These are phyloP conservation scores for Cytospora piceae DNA, from an alignment of 2,329 filamentous ascomycete species.

Conservation along the genomic window DNA sequence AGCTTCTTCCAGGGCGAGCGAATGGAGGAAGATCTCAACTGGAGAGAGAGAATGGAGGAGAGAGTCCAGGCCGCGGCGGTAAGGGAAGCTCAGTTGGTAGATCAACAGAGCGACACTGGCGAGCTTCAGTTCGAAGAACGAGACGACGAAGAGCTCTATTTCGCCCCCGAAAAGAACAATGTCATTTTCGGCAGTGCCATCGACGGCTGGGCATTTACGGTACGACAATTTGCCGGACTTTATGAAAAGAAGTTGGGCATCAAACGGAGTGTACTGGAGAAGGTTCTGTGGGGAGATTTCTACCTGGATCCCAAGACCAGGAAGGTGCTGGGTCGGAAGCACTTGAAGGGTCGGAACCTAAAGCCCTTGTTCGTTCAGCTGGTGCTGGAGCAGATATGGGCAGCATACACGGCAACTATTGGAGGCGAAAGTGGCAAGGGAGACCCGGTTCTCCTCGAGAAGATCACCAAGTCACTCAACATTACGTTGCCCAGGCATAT, in stretches of 20 bases:
- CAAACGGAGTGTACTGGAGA: slow-evolving; percentile 84
- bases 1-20: slow-evolving; percentile 97
- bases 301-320: slow-evolving; percentile 98
- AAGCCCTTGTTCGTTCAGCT: slow-evolving; percentile 98
- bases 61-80: slow-evolving; percentile 72
- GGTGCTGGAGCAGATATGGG: slow-evolving; percentile 95
- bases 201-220: slow-evolving; percentile 98
- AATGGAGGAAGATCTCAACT: slow-evolving; percentile 97
- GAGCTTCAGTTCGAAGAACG: slow-evolving; percentile 80
- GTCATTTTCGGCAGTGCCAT: slow-evolving; percentile 98
- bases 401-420: slow-evolving; percentile 87
- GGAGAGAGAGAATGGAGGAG: slow-evolving; percentile 91
- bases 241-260: slow-evolving; percentile 98
- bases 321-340: slow-evolving; percentile 85
- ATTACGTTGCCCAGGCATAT: slow-evolving; percentile 85
- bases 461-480: slow-evolving; percentile 89
- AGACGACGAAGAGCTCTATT: slow-evolving; percentile 97
- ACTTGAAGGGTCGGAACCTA: slow-evolving; percentile 85
- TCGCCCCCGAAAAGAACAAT: slow-evolving; percentile 97
- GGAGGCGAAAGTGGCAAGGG: slow-evolving; percentile 82
- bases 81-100: slow-evolving; percentile 56
- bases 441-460: slow-evolving; percentile 81
- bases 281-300: slow-evolving; percentile 94
- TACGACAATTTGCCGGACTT: slow-evolving; percentile 87
- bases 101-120: slow-evolving; percentile 57